Conservation (phyloP, 2,329 filamentous ascomycete species). For the Cladophialophora exuberans region DNA sequence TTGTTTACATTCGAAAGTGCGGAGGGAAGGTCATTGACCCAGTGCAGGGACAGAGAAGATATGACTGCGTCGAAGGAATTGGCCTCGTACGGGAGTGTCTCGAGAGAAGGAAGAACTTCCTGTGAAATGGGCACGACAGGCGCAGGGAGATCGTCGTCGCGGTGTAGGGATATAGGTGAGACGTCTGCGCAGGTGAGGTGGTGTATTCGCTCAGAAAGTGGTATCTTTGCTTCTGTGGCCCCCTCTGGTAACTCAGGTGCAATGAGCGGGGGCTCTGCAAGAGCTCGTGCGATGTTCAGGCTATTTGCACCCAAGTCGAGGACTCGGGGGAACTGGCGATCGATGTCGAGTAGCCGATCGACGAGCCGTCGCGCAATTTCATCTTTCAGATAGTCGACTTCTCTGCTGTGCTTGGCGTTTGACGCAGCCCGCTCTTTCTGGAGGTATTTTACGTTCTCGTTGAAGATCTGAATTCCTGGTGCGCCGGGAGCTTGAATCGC, state of each 20-base stretch:
- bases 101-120: slow-evolving; percentile 68
- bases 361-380: slow-evolving; percentile 84
- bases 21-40: slow-evolving; percentile 94
- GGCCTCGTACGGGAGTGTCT: slow-evolving; percentile 74
- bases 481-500: slow-evolving; percentile 77
- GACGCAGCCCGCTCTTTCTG: slow-evolving; percentile 85
- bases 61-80: slow-evolving; percentile 86
- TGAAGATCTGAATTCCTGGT: slow-evolving; percentile 88
- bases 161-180: slow-evolving; percentile 75
- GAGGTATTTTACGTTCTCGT: slow-evolving; percentile 80
- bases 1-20: slow-evolving; percentile 82
- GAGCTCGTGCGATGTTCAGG: slow-evolving; percentile 85
- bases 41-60: slow-evolving; percentile 88
- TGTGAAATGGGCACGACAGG: slow-evolving; percentile 75
- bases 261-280: slow-evolving; percentile 64
- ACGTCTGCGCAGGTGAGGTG: slow-evolving; percentile 81
- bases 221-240: slow-evolving; percentile 37
- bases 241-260: slow-evolving; percentile 49
- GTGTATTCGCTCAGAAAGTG: slow-evolving; percentile 71
- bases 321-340: slow-evolving; percentile 78
- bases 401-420: slow-evolving; percentile 70
- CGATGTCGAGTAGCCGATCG: slow-evolving; percentile 90
- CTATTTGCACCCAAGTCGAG: slow-evolving; percentile 95
- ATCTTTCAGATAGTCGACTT: slow-evolving; percentile 90
- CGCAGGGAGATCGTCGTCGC: slow-evolving; percentile 62